Conservation (phyloP, 306 rosid species). For the Vigna angularis region DNA sequence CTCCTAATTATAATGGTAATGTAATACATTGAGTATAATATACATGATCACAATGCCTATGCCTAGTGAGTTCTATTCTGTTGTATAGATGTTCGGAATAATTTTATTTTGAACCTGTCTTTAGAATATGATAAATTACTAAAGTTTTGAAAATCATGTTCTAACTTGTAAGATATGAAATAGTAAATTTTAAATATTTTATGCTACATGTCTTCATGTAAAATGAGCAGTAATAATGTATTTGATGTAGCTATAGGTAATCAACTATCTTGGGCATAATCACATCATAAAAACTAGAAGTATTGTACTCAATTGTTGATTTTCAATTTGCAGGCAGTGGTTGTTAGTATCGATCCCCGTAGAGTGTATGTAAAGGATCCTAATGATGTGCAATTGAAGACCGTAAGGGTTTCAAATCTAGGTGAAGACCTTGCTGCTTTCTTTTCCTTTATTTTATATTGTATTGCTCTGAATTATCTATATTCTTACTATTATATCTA, state of each 20-base stretch:
- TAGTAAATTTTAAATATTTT: neutral
- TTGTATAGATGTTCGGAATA: neutral
- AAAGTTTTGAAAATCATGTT: neutral
- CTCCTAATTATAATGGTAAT: neutral
- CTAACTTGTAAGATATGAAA: neutral
- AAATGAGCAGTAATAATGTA: neutral
- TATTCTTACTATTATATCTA: neutral
- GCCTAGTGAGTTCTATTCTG: slow-evolving; percentile 12
- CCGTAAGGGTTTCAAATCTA: slow-evolving; percentile 61
- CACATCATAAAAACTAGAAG: too few relatives aligned
- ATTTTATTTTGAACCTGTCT: neutral
- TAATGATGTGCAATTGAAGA: slow-evolving; percentile 75
- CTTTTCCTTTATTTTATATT: neutral
- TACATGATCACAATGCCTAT: neutral
- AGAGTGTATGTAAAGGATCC: slow-evolving; percentile 79
- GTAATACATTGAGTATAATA: neutral
- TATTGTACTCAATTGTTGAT: neutral
- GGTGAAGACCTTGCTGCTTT: slow-evolving; percentile 56
- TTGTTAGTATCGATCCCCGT: slow-evolving; percentile 94
- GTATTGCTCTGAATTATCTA: slow-evolving; percentile 18
- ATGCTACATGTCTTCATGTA: neutral
- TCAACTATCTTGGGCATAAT: too few relatives aligned
- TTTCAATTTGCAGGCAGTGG: slow-evolving; percentile 80
- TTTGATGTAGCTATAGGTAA: neutral
- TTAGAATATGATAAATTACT: slow-evolving; percentile 1